Evolutionary conservation across 2,329 filamentous ascomycete genomes (phyloP), one percentile per base, ranked within the genome.

Genomic region (Pyricularia pennisetigena): DNA sequence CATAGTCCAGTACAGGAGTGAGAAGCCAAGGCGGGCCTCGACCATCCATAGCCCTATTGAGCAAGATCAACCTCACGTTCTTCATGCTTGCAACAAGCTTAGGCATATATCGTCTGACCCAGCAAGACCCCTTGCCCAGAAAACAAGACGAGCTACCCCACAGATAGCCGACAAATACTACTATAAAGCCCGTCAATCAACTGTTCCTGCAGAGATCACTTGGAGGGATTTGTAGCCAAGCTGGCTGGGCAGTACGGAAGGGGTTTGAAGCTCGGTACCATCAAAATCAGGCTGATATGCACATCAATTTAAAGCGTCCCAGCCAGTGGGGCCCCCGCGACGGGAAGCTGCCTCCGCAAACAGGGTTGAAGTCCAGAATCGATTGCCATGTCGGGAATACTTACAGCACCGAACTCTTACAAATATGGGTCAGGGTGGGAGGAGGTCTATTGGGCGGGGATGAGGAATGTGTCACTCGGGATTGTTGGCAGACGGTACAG

Each of bases 211-310:
- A 61, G 57, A 61, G 10, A 9, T 61, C 57, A 23, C 57, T 28
- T 61, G 57, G 23, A 26, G 23, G 57, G 23, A 61, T 28, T 61
- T 61, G 24, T 61, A 28, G 10, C 57, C 23, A 14, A 61, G 12
- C 23, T 61, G n/a, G 9, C 24, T 61, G 24, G 24, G 57, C 23
- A 61, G 23, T 61, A 23, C 23, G 57, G 57, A 61, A 61, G 57
- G 14, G 12, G 57, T 61, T 28, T 7, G 23, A 28, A 61, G 24
- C 20, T 61, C 24, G 57, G 57, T 61, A 28, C 23, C 24, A 59
- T 24, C 26, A 67, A 41, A 41, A 49, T 67, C 65, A 67, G 65
- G 24, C 65, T 67, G 67, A 68, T 68, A 30, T 68, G 57, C 30
- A 68, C 28, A 24, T 16, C 29, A 68, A 30, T 41, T 24, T 35